These are phyloP conservation scores for Amanita jacksonii DNA, from an alignment of 768 basidiomycete genomes.

Conservation along the genomic window DNA sequence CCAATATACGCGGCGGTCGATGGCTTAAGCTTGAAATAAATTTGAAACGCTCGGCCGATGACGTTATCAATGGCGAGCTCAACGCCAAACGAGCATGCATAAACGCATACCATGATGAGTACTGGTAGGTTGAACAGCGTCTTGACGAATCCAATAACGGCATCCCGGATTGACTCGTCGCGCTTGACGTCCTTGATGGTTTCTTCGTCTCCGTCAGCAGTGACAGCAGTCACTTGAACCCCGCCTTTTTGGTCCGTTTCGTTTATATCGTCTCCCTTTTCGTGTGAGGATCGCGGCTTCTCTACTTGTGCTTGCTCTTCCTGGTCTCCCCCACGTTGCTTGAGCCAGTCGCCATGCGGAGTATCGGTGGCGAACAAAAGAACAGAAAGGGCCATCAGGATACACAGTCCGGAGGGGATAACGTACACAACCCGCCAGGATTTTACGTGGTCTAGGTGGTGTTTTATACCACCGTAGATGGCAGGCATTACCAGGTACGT, in stretches of 20 bases:
- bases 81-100: slow-evolving; percentile 46
- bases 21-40: slow-evolving; percentile 30
- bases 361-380: slow-evolving; percentile 4
- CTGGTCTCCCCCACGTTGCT: too few relatives aligned
- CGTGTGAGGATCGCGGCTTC: not conserved
- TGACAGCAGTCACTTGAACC: not conserved
- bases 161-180: slow-evolving; percentile 11
- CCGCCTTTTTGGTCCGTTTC: not conserved
- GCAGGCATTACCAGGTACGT: slow-evolving; percentile 3
- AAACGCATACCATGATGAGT: slow-evolving; percentile 46
- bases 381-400: not conserved
- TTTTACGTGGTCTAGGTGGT: slow-evolving; percentile 10
- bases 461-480: slow-evolving; percentile 1
- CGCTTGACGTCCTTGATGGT: slow-evolving; percentile 3
- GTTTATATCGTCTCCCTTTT: not conserved
- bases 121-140: slow-evolving; percentile 35
- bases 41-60: slow-evolving; percentile 35
- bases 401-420: not conserved
- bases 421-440: slow-evolving; percentile 21
- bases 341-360: slow-evolving; percentile 3
- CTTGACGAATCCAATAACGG: slow-evolving; percentile 19
- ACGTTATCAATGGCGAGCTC: slow-evolving; percentile 49
- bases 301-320: not conserved
- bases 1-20: slow-evolving; percentile 42
- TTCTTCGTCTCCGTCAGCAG: not conserved